These are phyloP conservation scores for Phytophthora brassicae DNA, from an alignment of 352 stramenopile genomes.

Conservation along the genomic window DNA sequence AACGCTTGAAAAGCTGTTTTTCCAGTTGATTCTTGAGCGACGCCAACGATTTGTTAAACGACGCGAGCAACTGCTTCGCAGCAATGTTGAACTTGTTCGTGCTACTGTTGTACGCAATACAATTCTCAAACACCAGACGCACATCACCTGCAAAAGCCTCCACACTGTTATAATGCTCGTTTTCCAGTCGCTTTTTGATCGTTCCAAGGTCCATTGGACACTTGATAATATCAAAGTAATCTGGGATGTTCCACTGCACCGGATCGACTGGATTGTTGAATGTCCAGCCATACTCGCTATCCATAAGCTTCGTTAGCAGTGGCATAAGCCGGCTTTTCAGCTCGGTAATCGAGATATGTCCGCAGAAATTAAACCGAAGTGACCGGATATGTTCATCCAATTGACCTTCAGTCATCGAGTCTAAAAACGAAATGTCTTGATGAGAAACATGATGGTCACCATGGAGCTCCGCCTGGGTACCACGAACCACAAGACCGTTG, in stretches of 20 bases:
- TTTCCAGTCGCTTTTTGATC: conserved; percentile 97
- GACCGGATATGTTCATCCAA: conserved; percentile 89
- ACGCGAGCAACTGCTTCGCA: conserved; percentile 76
- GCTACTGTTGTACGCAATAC: conserved; percentile 89
- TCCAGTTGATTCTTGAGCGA: conserved; percentile 77
- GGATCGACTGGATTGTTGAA: conserved; percentile 97
- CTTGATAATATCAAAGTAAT: conserved; percentile 94
- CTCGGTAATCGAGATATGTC: conserved; percentile 79
- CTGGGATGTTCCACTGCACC: conserved; percentile 90
- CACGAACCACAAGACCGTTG: conserved; percentile 77
- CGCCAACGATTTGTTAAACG: conserved; percentile 72
- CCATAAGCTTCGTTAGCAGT: conserved; percentile 85
- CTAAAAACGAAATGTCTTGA: conserved; percentile 87
- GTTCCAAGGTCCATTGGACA: conserved; percentile 98
- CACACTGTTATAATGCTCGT: conserved; percentile 92
- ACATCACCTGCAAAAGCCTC: conserved; percentile 87
- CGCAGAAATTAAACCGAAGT: conserved; percentile 88
- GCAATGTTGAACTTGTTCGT: conserved; percentile 90
- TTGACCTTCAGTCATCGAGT: conserved; percentile 85
- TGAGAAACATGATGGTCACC: conserved; percentile 64
- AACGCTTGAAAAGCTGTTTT: conserved; percentile 85
- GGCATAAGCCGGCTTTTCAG: conserved; percentile 86
- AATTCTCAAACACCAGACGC: conserved; percentile 90
- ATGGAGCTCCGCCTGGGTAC: conserved; percentile 59
- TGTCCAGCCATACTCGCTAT: conserved; percentile 88